phyloP scores from a whole-genome alignment of 2,329 filamentous ascomycete genomes.

The Aspergillus sp. region DNA sequence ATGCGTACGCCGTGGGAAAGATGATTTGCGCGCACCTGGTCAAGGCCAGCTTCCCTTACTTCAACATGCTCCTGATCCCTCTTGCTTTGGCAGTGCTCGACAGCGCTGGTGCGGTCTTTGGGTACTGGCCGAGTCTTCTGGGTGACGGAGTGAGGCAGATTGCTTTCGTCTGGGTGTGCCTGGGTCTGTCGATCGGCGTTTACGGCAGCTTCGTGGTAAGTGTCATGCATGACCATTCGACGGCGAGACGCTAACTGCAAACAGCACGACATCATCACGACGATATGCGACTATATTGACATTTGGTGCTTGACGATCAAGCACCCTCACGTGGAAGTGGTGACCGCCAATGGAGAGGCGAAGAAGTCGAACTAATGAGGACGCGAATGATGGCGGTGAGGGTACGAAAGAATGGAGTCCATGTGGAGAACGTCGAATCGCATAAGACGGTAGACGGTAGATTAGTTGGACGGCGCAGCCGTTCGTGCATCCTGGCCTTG shows the following conservation, averaged over 20 bases:
- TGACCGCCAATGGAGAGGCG: conserved; percentile 26
- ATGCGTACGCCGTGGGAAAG: conserved; percentile 91
- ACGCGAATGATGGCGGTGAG: not conserved
- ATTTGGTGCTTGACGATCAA: conserved; percentile 99
- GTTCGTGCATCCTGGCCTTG: not conserved
- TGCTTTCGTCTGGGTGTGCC: conserved; percentile 83
- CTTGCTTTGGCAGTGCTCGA: conserved; percentile 78
- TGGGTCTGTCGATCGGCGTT: conserved; percentile 83
- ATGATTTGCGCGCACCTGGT: conserved; percentile 96
- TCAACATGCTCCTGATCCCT: conserved; percentile 80
- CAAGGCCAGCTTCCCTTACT: conserved; percentile 83
- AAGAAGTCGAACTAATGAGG: conserved; percentile 32
- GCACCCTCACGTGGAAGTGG: conserved; percentile 61
- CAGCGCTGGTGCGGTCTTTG: conserved; percentile 70
- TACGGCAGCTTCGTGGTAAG: conserved; percentile 89
- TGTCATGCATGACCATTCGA: conserved; percentile 1
- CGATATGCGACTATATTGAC: conserved; percentile 96
- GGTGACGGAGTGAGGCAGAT: conserved; percentile 83
- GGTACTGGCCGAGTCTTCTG: conserved; percentile 71
- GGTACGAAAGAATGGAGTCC: not conserved
- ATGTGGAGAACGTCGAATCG: not conserved
- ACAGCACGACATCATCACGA: conserved; percentile 85
- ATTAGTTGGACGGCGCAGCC: not conserved
- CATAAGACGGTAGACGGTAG: not conserved
- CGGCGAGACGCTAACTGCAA: conserved; percentile 3